phyloP scores from a whole-genome alignment of 2,329 filamentous ascomycete species.

The Diplodia seriata region DNA sequence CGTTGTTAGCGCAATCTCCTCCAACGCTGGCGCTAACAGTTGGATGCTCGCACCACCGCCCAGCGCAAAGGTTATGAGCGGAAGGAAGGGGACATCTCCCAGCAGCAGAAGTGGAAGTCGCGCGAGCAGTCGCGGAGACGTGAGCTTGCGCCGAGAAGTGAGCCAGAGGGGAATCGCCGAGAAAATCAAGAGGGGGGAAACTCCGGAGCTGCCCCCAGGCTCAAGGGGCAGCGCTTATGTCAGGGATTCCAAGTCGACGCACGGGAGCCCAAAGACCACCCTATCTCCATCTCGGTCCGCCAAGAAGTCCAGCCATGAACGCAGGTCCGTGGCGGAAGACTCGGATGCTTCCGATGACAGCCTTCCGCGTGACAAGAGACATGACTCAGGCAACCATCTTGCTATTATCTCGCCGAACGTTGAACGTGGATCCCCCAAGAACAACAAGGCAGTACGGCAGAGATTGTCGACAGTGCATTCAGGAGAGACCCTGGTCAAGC shows the following conservation, averaged over 20 bases:
- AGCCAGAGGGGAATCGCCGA: conserved; percentile 48
- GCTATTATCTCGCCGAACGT: conserved; percentile 32
- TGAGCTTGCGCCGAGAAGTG: conserved; percentile 48
- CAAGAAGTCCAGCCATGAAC: conserved; percentile 41
- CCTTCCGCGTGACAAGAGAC: conserved; percentile 31
- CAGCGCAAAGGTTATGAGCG: conserved; percentile 88
- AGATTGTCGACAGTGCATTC: conserved; percentile 46
- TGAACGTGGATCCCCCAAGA: conserved; percentile 37
- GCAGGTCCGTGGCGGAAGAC: conserved; percentile 38
- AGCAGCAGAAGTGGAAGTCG: conserved; percentile 63
- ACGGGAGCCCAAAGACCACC: conserved; percentile 40
- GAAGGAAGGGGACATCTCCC: conserved; percentile 68
- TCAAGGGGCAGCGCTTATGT: conserved; percentile 48
- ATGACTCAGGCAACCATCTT: conserved; percentile 35
- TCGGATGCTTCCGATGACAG: conserved; percentile 40
- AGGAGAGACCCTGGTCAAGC: conserved; percentile 34
- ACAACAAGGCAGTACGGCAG: conserved; percentile 40
- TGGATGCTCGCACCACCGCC: conserved; percentile 97
- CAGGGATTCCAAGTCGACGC: conserved; percentile 38
- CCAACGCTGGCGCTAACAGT: conserved; percentile 71
- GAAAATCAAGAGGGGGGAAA: conserved; percentile 46
- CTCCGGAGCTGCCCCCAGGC: conserved; percentile 44
- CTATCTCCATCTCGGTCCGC: conserved; percentile 36
- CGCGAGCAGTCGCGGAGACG: conserved; percentile 50
- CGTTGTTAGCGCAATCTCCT: conserved; percentile 77